Evolutionary conservation across 148 eudicot species (phyloP), one percentile per base, ranked within the genome.

Genomic region (Vaccinium corymbosum): DNA sequence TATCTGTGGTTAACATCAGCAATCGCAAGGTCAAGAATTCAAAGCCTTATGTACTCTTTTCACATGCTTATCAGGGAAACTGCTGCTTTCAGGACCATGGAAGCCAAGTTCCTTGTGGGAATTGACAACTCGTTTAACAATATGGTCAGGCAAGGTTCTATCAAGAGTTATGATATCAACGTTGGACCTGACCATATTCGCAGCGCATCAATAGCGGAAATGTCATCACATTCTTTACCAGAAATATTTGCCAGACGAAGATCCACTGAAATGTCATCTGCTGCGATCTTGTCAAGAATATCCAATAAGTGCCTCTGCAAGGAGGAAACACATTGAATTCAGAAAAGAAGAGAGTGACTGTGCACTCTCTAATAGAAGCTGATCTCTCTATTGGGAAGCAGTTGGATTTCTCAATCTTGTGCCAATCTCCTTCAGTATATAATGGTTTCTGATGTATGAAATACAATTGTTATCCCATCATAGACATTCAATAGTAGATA

Each of bases 11-110:
- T 95, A 66, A 95, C 94, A 90, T 94, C 95, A 27, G 95, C 96
- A 81, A 90, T 87, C 20, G 38, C 38, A 35, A 35, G 38, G 38
- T 35, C 38, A 35, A 9, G 96, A 95, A 78, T 94, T 98, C 38
- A 95, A 84, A 62, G 98, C 98, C 87, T 95, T 87, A 85, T 94
- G 98, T 77, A 94, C 91, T 87, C 98, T 93, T 89, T 93, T 93
- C 81, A 92, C 93, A 68, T 95, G 97, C 77, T 93, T 93, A 84
- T 93, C 38, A 35, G 38, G 38, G 38, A 85, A 89, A 46, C 80
- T 86, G 55, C 84, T 85, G 62, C 80, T 83, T 51, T 88, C 91
- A 48, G 91, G 93, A 68, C 87, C 89, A 48, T 76, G 83, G 22
- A 90, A 84, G 32, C 91, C 97, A 77, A 89, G 82, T 78, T 90